A percentile compares a stretch with the other conserved stretches of the same genome.
phyloP scores from a whole-genome alignment of 176 grass and related monocot species.

The Oryza glumipatula region DNA sequence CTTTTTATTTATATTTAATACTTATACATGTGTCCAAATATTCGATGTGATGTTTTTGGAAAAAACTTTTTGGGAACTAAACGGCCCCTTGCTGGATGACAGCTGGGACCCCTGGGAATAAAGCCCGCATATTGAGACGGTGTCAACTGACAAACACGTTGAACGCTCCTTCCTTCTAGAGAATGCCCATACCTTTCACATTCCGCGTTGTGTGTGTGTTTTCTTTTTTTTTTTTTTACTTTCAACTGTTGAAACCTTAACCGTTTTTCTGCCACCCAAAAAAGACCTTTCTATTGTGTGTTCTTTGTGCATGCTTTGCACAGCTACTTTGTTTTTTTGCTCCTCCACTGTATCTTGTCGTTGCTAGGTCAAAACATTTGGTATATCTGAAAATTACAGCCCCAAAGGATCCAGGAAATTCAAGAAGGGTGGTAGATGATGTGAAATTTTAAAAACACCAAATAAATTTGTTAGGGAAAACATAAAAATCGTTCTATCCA shows the following conservation, averaged over 20 bases:
- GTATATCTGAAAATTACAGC: background rate
- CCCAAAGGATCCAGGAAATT: background rate
- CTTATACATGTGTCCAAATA: no score
- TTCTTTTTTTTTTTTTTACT: background rate
- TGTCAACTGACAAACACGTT: background rate
- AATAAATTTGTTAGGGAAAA: no score
- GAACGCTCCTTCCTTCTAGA: constrained; percentile 15
- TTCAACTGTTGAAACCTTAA: background rate
- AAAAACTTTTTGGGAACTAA: no score
- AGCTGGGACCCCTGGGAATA: background rate
- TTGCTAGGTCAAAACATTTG: background rate
- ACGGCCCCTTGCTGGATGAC: background rate
- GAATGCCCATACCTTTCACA: background rate
- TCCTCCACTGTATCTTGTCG: background rate
- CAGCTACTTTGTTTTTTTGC: background rate
- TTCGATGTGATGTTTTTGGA: no score
- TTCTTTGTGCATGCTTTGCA: background rate
- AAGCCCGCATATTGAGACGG: constrained; percentile 12
- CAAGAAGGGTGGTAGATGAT: background rate
- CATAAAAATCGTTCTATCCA: no score
- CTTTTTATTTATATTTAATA: no score
- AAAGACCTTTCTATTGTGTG: background rate
- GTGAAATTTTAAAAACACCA: background rate
- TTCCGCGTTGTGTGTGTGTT: background rate
- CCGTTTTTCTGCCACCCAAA: background rate